Conservation (phyloP, 176 grass and related monocot species). For the Aegilops bicornis region DNA sequence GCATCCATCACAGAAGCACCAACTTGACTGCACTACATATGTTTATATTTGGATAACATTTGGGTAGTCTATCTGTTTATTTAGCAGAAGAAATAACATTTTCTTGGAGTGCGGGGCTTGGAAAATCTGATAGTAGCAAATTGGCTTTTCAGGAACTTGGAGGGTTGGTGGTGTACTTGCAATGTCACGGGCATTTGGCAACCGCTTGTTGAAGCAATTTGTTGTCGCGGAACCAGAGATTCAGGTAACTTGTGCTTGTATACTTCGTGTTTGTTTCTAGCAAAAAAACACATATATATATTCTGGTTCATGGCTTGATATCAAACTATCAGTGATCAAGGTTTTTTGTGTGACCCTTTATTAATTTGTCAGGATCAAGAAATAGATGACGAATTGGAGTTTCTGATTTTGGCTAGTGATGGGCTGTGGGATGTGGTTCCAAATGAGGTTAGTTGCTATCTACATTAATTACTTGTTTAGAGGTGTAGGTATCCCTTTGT, state of each 20-base stretch:
- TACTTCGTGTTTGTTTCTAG: background rate
- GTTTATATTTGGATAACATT: background rate
- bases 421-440: slow-evolving; percentile 85
- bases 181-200: slow-evolving; percentile 98
- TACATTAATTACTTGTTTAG: background rate
- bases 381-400: slow-evolving; percentile 71
- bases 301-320: background rate
- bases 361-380: slow-evolving; percentile 58
- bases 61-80: background rate
- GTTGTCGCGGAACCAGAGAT: slow-evolving; percentile 94
- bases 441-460: slow-evolving; percentile 69
- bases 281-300: background rate
- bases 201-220: slow-evolving; percentile 92
- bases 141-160: slow-evolving; percentile 74
- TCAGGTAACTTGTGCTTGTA: slow-evolving; percentile 50
- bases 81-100: background rate
- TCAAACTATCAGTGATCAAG: background rate
- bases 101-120: background rate
- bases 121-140: slow-evolving; percentile 13
- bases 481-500: background rate
- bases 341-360: background rate
- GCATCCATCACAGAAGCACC: background rate
- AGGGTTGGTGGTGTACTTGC: slow-evolving; percentile 95
- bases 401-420: slow-evolving; percentile 89
- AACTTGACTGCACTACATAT: background rate